These are phyloP conservation scores for Logfia minima DNA, from an alignment of 129 eudicot species.

Conservation along the genomic window DNA sequence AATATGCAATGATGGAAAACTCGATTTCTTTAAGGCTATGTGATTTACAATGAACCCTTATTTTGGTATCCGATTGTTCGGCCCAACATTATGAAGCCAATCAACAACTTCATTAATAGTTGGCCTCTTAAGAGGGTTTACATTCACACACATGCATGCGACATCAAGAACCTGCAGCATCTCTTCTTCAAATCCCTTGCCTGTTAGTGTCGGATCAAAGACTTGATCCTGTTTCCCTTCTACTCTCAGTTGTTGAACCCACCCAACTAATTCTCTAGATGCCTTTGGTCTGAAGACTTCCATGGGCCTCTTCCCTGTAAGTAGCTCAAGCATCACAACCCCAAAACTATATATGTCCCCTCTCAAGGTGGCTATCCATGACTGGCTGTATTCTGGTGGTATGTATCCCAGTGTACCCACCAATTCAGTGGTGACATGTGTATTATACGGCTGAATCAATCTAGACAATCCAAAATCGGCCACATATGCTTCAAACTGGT, in stretches of 20 bases:
- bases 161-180: constrained; percentile 80
- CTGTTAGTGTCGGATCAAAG: constrained; percentile 63
- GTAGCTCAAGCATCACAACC: constrained; percentile 79
- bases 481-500: constrained; percentile 71
- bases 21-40: constrained; percentile 23
- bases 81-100: constrained; percentile 59
- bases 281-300: constrained; percentile 68
- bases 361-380: constrained; percentile 84
- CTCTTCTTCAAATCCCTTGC: constrained; percentile 73
- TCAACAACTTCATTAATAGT: constrained; percentile 68
- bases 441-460: constrained; percentile 66
- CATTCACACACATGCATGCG: constrained; percentile 79
- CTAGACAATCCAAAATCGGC: constrained; percentile 87
- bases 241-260: constrained; percentile 72
- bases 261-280: constrained; percentile 76
- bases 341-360: constrained; percentile 91
- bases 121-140: constrained; percentile 76
- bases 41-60: constrained; percentile 28
- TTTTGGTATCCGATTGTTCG: constrained; percentile 41
- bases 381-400: constrained; percentile 83
- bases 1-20: constrained; percentile 25
- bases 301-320: constrained; percentile 77
- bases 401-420: constrained; percentile 86
- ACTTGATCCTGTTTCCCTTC: constrained; percentile 66
- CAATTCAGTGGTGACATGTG: constrained; percentile 88